Conservation (phyloP, 1,284 basidiomycete genomes). For the Chalciporus sp. region DNA sequence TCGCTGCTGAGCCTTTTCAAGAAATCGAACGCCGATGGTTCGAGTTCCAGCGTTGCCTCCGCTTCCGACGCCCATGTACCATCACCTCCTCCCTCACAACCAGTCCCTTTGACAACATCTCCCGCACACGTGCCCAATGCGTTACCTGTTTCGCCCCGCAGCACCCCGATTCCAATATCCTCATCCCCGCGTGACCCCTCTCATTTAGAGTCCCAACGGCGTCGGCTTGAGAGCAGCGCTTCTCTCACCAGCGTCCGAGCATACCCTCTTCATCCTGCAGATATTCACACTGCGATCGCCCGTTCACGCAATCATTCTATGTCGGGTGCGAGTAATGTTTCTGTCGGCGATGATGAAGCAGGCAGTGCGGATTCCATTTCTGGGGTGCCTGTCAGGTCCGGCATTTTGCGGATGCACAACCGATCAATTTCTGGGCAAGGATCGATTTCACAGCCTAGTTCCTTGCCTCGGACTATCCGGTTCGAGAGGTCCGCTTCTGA, state of each 20-base stretch:
- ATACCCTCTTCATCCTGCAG: constrained; percentile 36
- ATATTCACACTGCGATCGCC: constrained; percentile 36
- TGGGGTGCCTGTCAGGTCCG: constrained; percentile 37
- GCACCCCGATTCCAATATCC: constrained; percentile 24
- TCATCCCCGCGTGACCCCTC: constrained; percentile 32
- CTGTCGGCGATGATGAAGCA: constrained; percentile 30
- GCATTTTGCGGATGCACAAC: constrained; percentile 42
- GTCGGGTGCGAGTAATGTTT: constrained; percentile 22
- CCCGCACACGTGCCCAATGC: constrained; percentile 11
- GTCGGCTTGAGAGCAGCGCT: constrained; percentile 29
- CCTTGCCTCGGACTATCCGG: constrained; percentile 36
- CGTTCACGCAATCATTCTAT: constrained; percentile 31
- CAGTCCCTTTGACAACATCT: constrained; percentile 23
- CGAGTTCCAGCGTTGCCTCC: constrained; percentile 36
- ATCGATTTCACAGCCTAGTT: constrained; percentile 23
- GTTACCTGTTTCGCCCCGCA: constrained; percentile 33
- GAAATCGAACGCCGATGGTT: constrained; percentile 41
- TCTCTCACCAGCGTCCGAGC: constrained; percentile 30
- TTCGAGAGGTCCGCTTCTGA: constrained; percentile 35
- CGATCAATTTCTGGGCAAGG: constrained; percentile 40
- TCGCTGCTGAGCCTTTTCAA: constrained; percentile 50
- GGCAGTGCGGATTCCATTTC: constrained; percentile 20
- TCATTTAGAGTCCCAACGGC: constrained; percentile 21
- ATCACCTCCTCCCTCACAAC: constrained; percentile 23
- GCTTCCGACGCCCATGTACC: constrained; percentile 28